Evolutionary conservation across 768 basidiomycete genomes (phyloP), one percentile per base, ranked within the genome.

Genomic region (Lactarius pseudohatsudake): DNA sequence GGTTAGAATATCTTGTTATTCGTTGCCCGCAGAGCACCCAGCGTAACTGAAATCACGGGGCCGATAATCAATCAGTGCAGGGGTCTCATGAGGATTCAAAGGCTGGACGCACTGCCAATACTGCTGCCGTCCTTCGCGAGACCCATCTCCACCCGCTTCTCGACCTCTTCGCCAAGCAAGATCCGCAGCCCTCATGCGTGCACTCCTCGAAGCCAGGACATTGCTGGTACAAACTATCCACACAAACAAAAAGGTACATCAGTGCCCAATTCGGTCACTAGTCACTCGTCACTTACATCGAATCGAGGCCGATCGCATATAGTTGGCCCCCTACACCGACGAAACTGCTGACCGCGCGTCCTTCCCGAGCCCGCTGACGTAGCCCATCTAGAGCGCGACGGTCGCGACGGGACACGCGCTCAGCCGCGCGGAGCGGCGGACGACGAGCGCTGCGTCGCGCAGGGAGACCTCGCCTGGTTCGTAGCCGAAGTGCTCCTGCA

Each of bases 341-440:
- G 47, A 11, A 20, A 30, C 57, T 6, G 53, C 57, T 13, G 60
- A 22, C 30, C 69, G 64, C 55, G 75, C 73, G 1, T 78, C 81
- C 26, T 68, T 69, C 64, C 77, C 76, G 30, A 81, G 80, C 30
- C 81, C 76, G 63, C 79, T 81, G 45, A 90, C 86, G 69, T 85
- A 79, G 54, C 87, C 81, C 3, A 94, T 97, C 76, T 98, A 94
- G 43, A 90, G 78, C 20, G 98, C 78, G 20, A 95, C 84, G 1
- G 94, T 87, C 18, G 94, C 94, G 22, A 98, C 84, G 1, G 94
- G 94, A 63, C 90, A 88, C 4, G 88, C 94, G 55, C 94, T 94
- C 65, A 98, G 78, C 22, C 86, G 77, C 43, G 91, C 92, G 0
- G 94, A 96, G 11, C 97, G 85, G 13, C 85, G 84, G 3, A 89